phyloP scores from a whole-genome alignment of 805 yeast species.

The Kuraishia borneana region DNA sequence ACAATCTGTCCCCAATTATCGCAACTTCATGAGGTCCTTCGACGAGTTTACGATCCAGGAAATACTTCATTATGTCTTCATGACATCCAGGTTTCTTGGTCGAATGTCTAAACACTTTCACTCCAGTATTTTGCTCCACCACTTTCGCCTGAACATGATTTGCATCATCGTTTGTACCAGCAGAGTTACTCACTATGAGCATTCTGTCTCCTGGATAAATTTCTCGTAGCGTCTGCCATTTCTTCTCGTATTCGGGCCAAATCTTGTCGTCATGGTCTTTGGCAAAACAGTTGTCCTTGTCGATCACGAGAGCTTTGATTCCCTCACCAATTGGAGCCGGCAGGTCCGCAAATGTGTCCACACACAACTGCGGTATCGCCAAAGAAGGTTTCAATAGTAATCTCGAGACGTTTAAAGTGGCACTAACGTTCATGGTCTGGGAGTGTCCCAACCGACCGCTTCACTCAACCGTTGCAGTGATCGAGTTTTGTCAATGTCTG shows the following conservation, averaged over 20 bases:
- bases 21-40: slow-evolving; percentile 54
- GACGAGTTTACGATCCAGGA: slow-evolving; percentile 34
- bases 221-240: slow-evolving; percentile 45
- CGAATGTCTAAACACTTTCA: slow-evolving; percentile 56
- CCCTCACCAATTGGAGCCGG: slow-evolving; percentile 37
- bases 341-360: slow-evolving; percentile 47
- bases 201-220: slow-evolving; percentile 52
- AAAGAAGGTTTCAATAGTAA: slow-evolving; percentile 53
- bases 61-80: slow-evolving; percentile 52
- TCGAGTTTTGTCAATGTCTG: too few species aligned
- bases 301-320: slow-evolving; percentile 74
- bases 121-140: slow-evolving; percentile 57
- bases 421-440: slow-evolving; percentile 55
- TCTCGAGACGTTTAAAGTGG: slow-evolving; percentile 57
- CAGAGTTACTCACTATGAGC: slow-evolving; percentile 82
- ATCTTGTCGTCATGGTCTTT: slow-evolving; percentile 68
- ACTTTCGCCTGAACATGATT: slow-evolving; percentile 45
- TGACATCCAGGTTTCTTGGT: slow-evolving; percentile 80
- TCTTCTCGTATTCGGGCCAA: slow-evolving; percentile 60
- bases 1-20: slow-evolving; percentile 81
- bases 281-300: slow-evolving; percentile 94
- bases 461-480: too few species aligned
- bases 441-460: too few species aligned
- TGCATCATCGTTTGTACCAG: slow-evolving; percentile 76
- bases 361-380: slow-evolving; percentile 52